A percentile compares a stretch with the other conserved stretches of the same genome.
Evolutionary conservation across 345 rosid genomes (phyloP).

Genomic region (Aethionema arabicum): DNA sequence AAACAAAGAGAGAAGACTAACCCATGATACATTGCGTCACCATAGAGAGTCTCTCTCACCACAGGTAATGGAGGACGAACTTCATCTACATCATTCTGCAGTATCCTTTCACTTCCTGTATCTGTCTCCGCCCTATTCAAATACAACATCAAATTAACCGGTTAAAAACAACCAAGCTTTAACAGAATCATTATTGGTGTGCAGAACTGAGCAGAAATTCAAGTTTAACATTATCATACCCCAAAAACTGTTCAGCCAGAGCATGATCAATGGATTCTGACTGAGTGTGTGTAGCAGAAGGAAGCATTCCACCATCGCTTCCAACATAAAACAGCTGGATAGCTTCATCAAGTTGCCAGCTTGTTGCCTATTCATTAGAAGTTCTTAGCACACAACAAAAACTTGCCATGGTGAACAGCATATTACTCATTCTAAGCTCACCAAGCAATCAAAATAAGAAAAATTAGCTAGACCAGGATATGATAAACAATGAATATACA

Average conservation of each 20-base stretch:
- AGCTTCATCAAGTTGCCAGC: constrained; percentile 98
- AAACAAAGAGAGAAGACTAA: constrained; percentile 33
- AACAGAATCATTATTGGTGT: neutral
- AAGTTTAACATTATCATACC: constrained; percentile 39
- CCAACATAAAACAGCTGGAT: constrained; percentile 91
- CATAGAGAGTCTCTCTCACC: constrained; percentile 95
- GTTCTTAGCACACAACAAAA: neutral
- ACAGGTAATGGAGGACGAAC: constrained; percentile 95
- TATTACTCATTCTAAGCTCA: neutral
- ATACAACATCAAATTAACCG: constrained; percentile 26
- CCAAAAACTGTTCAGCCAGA: constrained; percentile 38
- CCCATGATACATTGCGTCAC: constrained; percentile 61
- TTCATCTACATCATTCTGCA: constrained; percentile 54
- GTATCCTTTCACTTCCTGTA: constrained; percentile 40
- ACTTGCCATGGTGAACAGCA: neutral
- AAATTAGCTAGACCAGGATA: neutral
- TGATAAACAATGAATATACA: constrained; percentile 7
- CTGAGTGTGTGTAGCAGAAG: constrained; percentile 49
- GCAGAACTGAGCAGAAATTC: neutral
- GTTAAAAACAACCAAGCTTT: constrained; percentile 1
- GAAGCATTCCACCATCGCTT: constrained; percentile 53
- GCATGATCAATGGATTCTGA: constrained; percentile 29
- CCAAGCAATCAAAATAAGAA: neutral
- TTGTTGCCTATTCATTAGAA: constrained; percentile 64
- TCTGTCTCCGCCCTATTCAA: constrained; percentile 44